Conservation (phyloP, 2,329 filamentous ascomycete species). For the Diaporthe eres region DNA sequence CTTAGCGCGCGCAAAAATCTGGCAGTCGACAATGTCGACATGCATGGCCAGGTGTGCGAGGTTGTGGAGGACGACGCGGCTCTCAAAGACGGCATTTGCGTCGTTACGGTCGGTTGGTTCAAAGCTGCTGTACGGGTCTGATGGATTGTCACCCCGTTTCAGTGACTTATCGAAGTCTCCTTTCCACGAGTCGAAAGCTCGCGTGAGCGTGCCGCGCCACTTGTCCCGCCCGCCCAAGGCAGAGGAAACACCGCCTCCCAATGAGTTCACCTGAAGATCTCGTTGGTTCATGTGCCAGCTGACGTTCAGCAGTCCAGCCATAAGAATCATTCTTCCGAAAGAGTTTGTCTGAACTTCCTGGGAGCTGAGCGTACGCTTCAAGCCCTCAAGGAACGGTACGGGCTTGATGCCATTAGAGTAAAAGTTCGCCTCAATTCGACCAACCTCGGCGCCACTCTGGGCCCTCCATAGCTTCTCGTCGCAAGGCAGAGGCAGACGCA, state of each 20-base stretch:
- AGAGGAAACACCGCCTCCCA: conserved; percentile 79
- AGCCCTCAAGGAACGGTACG: conserved; percentile 88
- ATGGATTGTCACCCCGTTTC: conserved; percentile 67
- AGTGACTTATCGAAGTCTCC: conserved; percentile 89
- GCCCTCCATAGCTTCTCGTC: conserved; percentile 95
- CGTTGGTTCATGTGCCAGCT: conserved; percentile 98
- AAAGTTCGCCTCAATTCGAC: conserved; percentile 84
- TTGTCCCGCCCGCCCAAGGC: conserved; percentile 90
- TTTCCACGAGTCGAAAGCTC: conserved; percentile 95
- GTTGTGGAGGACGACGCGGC: conserved; percentile 89
- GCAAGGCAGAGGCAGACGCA: conserved; percentile 90
- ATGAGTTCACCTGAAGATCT: conserved; percentile 90
- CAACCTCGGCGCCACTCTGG: conserved; percentile 88
- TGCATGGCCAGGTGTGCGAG: conserved; percentile 98
- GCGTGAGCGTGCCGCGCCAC: conserved; percentile 87
- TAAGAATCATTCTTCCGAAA: conserved; percentile 92
- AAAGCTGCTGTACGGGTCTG: conserved; percentile 67
- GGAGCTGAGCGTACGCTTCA: conserved; percentile 90
- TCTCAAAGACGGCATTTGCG: conserved; percentile 81
- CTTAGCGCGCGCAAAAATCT: conserved; percentile 92
- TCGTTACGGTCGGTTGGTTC: conserved; percentile 74
- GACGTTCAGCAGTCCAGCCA: conserved; percentile 93
- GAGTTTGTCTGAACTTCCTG: conserved; percentile 90
- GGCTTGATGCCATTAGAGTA: conserved; percentile 86
- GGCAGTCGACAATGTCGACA: conserved; percentile 96